phyloP scores from a whole-genome alignment of 2,329 filamentous ascomycete species.

The Coniosporium uncinatum region DNA sequence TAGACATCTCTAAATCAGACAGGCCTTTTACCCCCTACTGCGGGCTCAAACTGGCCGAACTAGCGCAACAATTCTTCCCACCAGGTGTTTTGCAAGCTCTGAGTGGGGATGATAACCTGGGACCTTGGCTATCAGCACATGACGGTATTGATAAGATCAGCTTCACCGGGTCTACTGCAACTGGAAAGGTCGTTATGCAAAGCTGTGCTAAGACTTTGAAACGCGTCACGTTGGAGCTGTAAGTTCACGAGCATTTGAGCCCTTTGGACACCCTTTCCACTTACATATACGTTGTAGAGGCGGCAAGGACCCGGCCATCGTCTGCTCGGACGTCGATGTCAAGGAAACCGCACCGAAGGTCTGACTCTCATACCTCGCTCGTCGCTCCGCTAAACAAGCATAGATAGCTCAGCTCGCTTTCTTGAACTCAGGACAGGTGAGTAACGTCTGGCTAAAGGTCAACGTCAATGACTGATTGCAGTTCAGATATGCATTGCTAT shows the following conservation, averaged over 20 bases:
- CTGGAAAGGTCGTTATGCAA: constrained; percentile 56
- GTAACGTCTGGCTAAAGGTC: constrained; percentile 8
- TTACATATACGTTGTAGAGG: no score
- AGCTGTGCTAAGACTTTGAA: constrained; percentile 52
- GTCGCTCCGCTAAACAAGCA: no score
- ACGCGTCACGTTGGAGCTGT: constrained; percentile 54
- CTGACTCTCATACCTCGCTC: no score
- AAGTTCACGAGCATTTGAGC: no score
- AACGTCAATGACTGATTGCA: no score
- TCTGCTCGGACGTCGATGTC: constrained; percentile 52
- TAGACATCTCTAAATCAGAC: constrained; percentile 5
- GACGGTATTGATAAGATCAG: constrained; percentile 55
- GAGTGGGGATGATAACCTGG: constrained; percentile 54
- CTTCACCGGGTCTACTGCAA: constrained; percentile 57
- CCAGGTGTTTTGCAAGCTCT: constrained; percentile 57
- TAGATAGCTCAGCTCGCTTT: no score
- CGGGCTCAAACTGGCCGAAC: constrained; percentile 53
- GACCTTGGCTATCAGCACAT: constrained; percentile 53
- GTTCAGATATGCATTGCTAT: constrained; percentile 39
- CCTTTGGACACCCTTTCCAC: no score
- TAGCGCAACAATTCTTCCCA: constrained; percentile 52
- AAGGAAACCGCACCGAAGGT: constrained; percentile 41
- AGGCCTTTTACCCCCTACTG: constrained; percentile 51
- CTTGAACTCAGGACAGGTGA: constrained; percentile 49
- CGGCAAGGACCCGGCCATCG: constrained; percentile 56